Conservation (phyloP, 2,329 filamentous ascomycete genomes). For the Thermothelomyces thermophilus region DNA sequence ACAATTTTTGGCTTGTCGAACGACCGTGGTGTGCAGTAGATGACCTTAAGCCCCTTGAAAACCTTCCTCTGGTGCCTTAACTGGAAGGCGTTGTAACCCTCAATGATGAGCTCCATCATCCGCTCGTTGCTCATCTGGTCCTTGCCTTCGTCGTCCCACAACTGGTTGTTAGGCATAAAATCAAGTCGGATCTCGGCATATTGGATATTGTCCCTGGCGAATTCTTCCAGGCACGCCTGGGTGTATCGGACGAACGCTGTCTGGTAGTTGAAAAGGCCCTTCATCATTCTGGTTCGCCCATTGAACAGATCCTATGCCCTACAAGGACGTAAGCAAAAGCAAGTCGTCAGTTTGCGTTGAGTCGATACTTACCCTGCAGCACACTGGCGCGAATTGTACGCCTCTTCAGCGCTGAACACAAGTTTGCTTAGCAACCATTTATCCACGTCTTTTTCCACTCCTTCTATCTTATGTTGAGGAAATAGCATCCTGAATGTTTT, state of each 20-base stretch:
- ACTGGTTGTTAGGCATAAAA: conserved; percentile 46
- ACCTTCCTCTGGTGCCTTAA: conserved; percentile 30
- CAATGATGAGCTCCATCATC: no score
- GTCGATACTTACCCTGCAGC: no score
- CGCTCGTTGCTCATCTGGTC: no score
- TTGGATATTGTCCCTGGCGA: conserved; percentile 59
- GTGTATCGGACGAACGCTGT: conserved; percentile 57
- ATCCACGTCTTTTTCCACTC: no score
- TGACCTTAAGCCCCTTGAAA: conserved; percentile 62
- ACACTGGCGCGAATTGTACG: no score
- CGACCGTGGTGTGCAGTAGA: conserved; percentile 63
- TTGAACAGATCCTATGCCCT: conserved; percentile 55
- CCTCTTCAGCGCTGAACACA: no score
- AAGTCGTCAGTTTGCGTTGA: no score
- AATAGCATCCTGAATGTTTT: no score
- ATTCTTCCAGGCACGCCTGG: conserved; percentile 50
- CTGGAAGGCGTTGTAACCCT: neutral
- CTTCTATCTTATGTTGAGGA: no score
- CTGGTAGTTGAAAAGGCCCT: conserved; percentile 63
- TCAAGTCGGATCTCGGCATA: conserved; percentile 67
- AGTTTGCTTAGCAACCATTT: no score
- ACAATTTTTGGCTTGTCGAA: conserved; percentile 43
- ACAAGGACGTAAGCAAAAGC: neutral
- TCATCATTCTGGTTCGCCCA: conserved; percentile 62
- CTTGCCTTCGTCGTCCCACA: no score